Conservation (phyloP, 73 alveolate genomes). For the Tetrahymena elliotti region DNA sequence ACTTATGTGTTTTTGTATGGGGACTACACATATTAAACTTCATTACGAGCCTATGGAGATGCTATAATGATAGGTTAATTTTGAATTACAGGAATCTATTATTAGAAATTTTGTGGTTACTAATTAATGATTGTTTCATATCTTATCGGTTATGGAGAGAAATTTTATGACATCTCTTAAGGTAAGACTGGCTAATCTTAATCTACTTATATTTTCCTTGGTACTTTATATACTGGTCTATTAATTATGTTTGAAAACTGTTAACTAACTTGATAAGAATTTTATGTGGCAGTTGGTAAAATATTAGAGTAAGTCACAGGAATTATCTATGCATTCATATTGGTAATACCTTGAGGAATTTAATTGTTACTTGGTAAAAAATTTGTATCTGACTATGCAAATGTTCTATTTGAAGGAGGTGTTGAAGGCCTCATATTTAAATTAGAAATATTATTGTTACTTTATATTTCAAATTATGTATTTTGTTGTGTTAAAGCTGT, state of each 20-base stretch:
- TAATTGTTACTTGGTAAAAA: neutral
- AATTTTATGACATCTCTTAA: neutral
- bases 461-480: neutral
- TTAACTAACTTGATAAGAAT: neutral
- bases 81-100: neutral
- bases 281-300: neutral
- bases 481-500: neutral
- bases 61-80: neutral
- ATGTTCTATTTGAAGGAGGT: neutral
- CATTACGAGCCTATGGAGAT: neutral
- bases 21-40: neutral
- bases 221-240: neutral
- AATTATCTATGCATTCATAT: neutral
- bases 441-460: neutral
- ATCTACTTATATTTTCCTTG: neutral
- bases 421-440: neutral
- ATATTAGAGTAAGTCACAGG: neutral
- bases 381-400: neutral
- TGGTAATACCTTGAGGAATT: neutral
- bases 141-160: neutral
- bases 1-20: neutral
- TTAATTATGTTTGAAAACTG: neutral
- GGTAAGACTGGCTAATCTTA: neutral
- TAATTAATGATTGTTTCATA: neutral
- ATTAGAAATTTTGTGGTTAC: neutral